A percentile compares a stretch with the other conserved stretches of the same genome.
Evolutionary conservation across 1,139 yeast species (phyloP).

Genomic region (Candida sp.): DNA sequence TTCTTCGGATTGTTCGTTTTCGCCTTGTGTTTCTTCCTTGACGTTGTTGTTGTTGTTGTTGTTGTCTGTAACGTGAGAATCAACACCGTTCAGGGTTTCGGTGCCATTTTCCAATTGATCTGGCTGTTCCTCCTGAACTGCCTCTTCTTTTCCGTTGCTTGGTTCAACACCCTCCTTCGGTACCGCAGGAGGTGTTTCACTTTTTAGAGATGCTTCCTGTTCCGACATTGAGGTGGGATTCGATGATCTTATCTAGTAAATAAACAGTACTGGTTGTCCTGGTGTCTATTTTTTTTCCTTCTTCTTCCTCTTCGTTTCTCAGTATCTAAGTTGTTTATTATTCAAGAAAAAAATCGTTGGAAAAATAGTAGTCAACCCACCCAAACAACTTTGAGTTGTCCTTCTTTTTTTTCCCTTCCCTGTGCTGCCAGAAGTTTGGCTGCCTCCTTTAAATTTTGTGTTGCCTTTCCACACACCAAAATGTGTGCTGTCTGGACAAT

Average conservation of each 20-base stretch:
- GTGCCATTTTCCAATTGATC: not conserved
- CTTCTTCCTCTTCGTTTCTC: not conserved
- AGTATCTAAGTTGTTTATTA: not conserved
- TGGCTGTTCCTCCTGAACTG: not conserved
- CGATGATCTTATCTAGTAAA: not conserved
- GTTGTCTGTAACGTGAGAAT: not conserved
- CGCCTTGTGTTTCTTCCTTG: not conserved
- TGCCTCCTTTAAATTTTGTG: not conserved
- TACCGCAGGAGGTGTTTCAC: not conserved
- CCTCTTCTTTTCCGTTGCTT: not conserved
- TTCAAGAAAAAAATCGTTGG: conserved; percentile 1
- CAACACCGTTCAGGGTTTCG: not conserved
- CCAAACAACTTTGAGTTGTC: not conserved
- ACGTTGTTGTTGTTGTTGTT: not conserved
- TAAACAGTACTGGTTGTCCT: not conserved
- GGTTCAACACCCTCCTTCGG: not conserved
- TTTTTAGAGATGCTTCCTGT: conserved; percentile 4
- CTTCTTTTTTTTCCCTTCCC: not conserved
- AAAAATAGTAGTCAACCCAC: not conserved
- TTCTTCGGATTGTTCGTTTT: not conserved
- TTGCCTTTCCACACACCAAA: not conserved
- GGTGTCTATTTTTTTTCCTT: conserved; percentile 1
- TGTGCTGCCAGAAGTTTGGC: not conserved
- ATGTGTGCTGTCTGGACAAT: not conserved
- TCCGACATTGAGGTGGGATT: conserved; percentile 4